A percentile compares a stretch with the other conserved stretches of the same genome.
Conservation (phyloP, 495 filamentous ascomycete species). For the Aspergillus nidulans region DNA sequence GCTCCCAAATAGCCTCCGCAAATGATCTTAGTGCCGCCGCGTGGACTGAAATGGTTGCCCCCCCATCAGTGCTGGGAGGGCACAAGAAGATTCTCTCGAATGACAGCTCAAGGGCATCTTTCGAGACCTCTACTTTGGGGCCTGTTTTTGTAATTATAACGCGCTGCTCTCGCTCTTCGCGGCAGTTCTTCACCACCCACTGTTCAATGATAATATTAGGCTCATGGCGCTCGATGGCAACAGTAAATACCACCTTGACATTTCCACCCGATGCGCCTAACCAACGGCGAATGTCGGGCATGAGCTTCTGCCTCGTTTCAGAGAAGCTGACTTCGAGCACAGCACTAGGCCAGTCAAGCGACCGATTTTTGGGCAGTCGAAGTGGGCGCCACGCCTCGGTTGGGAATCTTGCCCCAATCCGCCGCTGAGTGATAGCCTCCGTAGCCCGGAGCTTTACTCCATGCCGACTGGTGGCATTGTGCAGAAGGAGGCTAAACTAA, state of each 20-base stretch:
- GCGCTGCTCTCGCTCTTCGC: neutral
- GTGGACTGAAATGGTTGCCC: conserved; percentile 3
- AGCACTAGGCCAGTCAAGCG: conserved; percentile 11
- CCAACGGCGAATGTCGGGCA: conserved; percentile 3
- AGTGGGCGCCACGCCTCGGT: conserved; percentile 12
- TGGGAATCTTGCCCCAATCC: conserved; percentile 3
- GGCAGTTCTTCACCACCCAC: conserved; percentile 5
- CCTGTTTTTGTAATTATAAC: conserved; percentile 5
- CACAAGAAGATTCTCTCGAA: conserved; percentile 5
- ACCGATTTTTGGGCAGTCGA: conserved; percentile 6
- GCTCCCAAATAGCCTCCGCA: conserved; percentile 3
- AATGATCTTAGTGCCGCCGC: neutral
- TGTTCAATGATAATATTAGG: conserved; percentile 2
- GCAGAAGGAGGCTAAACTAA: too few species aligned
- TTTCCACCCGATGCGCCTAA: conserved; percentile 1
- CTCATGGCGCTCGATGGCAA: neutral
- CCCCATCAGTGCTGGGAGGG: neutral
- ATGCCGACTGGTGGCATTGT: too few species aligned
- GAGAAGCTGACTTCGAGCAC: conserved; percentile 12
- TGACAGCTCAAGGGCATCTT: conserved; percentile 1
- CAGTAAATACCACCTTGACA: conserved; percentile 5
- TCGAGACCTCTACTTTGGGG: neutral
- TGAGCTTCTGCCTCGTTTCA: conserved; percentile 8
- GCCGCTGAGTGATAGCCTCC: neutral
- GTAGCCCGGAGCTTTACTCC: too few species aligned